These are phyloP conservation scores for Nicotiana paniculata DNA, from an alignment of 257 asterid species.

Conservation along the genomic window DNA sequence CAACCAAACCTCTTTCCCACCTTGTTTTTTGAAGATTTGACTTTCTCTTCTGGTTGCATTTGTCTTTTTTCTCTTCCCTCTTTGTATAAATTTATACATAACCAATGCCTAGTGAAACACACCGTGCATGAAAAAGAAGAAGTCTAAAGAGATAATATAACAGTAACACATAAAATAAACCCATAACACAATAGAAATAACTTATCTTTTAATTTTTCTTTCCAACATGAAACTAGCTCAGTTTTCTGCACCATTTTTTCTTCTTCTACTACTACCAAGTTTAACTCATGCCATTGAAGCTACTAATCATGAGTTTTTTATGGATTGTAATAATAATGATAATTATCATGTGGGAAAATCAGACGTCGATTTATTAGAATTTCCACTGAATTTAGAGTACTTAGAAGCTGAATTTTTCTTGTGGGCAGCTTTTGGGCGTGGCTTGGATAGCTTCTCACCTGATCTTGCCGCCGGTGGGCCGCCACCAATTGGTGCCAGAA, in stretches of 20 bases:
- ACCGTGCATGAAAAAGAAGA: not conserved
- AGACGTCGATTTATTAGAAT: conserved; percentile 52
- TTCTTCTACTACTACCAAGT: not conserved
- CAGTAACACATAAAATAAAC: not conserved
- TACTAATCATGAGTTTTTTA: not conserved
- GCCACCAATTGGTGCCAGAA: conserved; percentile 41
- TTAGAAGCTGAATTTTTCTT: conserved; percentile 78
- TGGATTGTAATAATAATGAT: not conserved
- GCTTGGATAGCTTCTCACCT: conserved; percentile 45
- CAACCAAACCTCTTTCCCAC: not conserved
- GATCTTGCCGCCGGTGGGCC: conserved; percentile 54
- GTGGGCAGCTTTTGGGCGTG: conserved; percentile 53
- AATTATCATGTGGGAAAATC: conserved; percentile 19
- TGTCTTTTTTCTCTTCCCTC: not conserved
- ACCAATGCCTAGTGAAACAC: not conserved
- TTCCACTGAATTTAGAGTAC: conserved; percentile 64
- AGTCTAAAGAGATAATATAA: no score
- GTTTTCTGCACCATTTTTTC: not conserved
- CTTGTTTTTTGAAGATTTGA: not conserved
- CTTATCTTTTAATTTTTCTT: no score
- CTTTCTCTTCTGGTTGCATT: not conserved
- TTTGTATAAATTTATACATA: not conserved
- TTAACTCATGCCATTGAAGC: not conserved
- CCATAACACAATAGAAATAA: no score
- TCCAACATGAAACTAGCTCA: not conserved